These are phyloP conservation scores for Adansonia gregorii DNA, from an alignment of 441 rosid species.

Conservation along the genomic window DNA sequence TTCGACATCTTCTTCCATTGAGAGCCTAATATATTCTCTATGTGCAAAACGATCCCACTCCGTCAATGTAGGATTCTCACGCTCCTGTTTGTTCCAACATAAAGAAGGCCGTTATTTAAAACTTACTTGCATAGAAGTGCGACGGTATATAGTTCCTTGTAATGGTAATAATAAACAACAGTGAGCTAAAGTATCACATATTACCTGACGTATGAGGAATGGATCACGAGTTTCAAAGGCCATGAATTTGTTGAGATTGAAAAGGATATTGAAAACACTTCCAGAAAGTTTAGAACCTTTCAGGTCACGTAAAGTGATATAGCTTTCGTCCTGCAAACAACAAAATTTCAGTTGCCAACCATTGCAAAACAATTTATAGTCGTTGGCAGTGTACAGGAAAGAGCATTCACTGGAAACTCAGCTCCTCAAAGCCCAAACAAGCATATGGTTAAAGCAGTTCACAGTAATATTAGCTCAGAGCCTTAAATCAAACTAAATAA, in stretches of 20 bases:
- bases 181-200: background rate
- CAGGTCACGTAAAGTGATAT: constrained; percentile 64
- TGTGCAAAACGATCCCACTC: constrained; percentile 99
- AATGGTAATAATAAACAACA: background rate
- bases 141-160: background rate
- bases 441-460: background rate
- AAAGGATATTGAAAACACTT: constrained; percentile 88
- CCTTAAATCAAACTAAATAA: constrained; percentile 4
- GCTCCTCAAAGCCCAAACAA: constrained; percentile 19
- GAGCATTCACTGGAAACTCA: constrained; percentile 14
- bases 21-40: constrained; percentile 92
- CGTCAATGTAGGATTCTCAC: constrained; percentile 94
- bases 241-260: constrained; percentile 96
- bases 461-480: background rate
- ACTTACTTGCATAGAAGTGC: background rate
- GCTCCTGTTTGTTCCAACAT: constrained; percentile 64
- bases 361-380: background rate
- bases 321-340: constrained; percentile 65
- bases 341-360: constrained; percentile 25
- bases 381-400: background rate
- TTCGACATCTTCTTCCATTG: constrained; percentile 98
- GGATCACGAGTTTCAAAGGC: constrained; percentile 97
- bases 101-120: constrained; percentile 14
- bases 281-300: constrained; percentile 89
- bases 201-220: constrained; percentile 95